Percentiles rank a stretch among this genome's conserved stretches.
Conservation (phyloP, 352 stramenopile genomes). For the Thraustotheca clavata region DNA sequence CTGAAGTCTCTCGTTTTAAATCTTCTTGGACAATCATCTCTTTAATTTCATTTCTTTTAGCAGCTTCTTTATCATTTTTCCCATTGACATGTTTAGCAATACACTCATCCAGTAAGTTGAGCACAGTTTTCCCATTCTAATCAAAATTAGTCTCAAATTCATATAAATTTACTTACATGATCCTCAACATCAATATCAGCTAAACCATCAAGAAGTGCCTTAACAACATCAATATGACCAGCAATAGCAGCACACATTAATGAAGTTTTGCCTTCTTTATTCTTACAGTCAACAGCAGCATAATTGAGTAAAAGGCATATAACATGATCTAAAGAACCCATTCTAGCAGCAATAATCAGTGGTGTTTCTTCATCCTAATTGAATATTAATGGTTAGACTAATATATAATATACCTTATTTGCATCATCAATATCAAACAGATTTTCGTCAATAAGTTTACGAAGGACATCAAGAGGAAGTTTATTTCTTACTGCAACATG, state of each 20-base stretch:
- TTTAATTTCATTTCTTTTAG: slow-evolving; percentile 4
- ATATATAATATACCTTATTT: not conserved
- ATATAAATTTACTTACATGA: not conserved
- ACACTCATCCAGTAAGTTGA: slow-evolving; percentile 6
- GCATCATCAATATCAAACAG: slow-evolving; percentile 3
- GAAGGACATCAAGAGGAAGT: not conserved
- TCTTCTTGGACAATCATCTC: slow-evolving; percentile 1
- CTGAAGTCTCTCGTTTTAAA: slow-evolving; percentile 4
- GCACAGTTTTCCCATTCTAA: slow-evolving; percentile 3
- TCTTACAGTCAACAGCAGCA: slow-evolving; percentile 3
- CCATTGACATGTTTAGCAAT: not conserved
- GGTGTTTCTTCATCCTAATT: slow-evolving; percentile 9
- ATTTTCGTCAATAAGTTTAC: slow-evolving; percentile 8
- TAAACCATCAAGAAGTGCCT: not conserved
- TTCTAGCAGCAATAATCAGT: not conserved
- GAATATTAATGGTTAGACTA: not conserved
- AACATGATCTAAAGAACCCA: not conserved
- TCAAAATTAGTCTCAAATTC: not conserved
- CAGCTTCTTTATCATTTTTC: slow-evolving; percentile 2
- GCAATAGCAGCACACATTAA: slow-evolving; percentile 2
- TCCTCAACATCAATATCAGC: slow-evolving; percentile 20
- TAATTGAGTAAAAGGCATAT: not conserved
- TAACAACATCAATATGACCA: slow-evolving; percentile 1
- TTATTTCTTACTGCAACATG: not conserved
- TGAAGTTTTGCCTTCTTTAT: not conserved